A percentile compares a stretch with the other conserved stretches of the same genome.
Evolutionary conservation across 169 alveolate genomes (phyloP).

Genomic region (Eimeria falciformis): DNA sequence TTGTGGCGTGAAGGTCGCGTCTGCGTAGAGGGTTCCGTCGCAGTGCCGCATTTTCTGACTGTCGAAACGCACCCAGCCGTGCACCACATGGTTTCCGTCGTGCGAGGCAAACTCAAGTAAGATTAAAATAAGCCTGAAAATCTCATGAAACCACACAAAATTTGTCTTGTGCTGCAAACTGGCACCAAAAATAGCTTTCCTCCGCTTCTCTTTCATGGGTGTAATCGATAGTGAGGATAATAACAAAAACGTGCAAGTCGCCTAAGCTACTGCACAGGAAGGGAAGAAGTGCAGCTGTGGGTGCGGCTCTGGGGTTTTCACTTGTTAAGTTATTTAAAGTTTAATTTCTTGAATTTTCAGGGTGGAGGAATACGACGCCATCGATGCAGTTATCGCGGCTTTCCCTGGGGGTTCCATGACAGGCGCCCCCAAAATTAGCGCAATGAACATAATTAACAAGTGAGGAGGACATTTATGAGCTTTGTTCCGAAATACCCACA

Average conservation of each 20-base stretch:
- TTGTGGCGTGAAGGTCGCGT: constrained; percentile 65
- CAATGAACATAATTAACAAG: constrained; percentile 76
- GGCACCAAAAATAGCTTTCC: background rate
- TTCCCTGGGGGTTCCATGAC: constrained; percentile 86
- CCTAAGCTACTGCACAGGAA: no score
- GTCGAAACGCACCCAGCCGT: constrained; percentile 79
- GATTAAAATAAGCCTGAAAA: no score
- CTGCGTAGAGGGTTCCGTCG: constrained; percentile 78
- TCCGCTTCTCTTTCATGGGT: background rate
- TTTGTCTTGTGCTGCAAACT: no score
- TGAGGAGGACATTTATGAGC: background rate
- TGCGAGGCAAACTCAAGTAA: constrained; percentile 76
- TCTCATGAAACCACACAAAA: no score
- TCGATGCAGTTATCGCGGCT: constrained; percentile 78
- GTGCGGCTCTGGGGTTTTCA: no score
- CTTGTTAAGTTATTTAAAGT: no score
- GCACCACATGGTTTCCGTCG: constrained; percentile 83
- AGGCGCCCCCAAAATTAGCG: constrained; percentile 82
- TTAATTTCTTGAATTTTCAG: no score
- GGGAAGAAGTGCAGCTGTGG: no score
- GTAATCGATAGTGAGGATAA: no score
- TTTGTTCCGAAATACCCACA: no score
- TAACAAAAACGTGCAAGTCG: no score
- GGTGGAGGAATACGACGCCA: constrained; percentile 23
- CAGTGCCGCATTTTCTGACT: constrained; percentile 75